Conservation (phyloP, 23 red algal species). For the Chondrus crispus region DNA sequence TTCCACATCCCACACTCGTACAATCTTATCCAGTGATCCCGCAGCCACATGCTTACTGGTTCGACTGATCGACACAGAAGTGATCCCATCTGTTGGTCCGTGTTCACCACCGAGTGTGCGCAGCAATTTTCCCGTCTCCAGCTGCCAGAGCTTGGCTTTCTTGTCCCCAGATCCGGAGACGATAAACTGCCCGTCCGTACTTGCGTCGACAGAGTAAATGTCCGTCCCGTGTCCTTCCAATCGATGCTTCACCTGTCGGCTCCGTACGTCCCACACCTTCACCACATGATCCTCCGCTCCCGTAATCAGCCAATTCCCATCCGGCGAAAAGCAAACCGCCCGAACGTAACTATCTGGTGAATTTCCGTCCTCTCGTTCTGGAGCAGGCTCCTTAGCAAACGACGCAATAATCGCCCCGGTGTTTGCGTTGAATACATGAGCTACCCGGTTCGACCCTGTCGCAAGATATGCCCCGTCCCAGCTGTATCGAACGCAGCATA, state of each 20-base stretch:
- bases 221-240: constrained; percentile 77
- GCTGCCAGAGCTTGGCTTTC: constrained; percentile 80
- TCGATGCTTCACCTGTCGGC: constrained; percentile 60
- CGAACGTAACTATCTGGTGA: constrained; percentile 65
- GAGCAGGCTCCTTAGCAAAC: constrained; percentile 49
- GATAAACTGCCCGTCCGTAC: constrained; percentile 73
- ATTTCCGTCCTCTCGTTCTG: background rate
- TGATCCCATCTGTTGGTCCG: constrained; percentile 83
- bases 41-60: constrained; percentile 77
- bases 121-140: constrained; percentile 74
- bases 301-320: constrained; percentile 84
- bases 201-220: constrained; percentile 92
- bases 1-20: constrained; percentile 91
- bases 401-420: constrained; percentile 67
- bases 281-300: constrained; percentile 93
- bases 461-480: constrained; percentile 81
- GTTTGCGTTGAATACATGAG: constrained; percentile 79
- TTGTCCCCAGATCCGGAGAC: constrained; percentile 86
- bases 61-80: constrained; percentile 83
- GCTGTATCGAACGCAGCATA: constrained; percentile 94
- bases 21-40: constrained; percentile 89
- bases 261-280: constrained; percentile 89
- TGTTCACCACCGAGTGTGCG: constrained; percentile 62
- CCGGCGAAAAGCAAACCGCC: constrained; percentile 90
- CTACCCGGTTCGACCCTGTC: constrained; percentile 75